Evolutionary conservation across 495 filamentous ascomycete genomes (phyloP).

Genomic region (Xylona heveae): DNA sequence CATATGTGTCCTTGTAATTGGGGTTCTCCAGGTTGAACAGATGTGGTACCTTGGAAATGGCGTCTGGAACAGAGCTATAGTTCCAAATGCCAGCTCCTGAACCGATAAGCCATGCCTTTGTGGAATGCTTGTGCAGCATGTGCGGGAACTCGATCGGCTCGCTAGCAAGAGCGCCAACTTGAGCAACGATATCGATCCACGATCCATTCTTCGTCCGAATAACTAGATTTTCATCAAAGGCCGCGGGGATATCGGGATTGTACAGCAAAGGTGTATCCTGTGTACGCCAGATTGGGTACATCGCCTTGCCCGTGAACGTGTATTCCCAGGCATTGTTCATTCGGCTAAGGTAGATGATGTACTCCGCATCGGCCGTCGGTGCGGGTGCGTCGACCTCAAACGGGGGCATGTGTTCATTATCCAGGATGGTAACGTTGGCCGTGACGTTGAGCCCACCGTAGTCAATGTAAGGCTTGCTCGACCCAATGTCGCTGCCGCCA

Average conservation of each 20-base stretch:
- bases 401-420: constrained; percentile 15
- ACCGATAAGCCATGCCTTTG: constrained; percentile 35
- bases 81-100: constrained; percentile 24
- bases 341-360: constrained; percentile 19
- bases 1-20: constrained; percentile 25
- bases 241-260: constrained; percentile 15
- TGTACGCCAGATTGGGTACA: constrained; percentile 14
- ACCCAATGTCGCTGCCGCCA: constrained; percentile 7
- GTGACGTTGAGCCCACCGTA: constrained; percentile 19
- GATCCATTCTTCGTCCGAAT: constrained; percentile 25
- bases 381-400: constrained; percentile 21
- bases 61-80: constrained; percentile 29
- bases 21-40: constrained; percentile 34
- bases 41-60: constrained; percentile 20
- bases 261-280: constrained; percentile 21
- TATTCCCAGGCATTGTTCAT: constrained; percentile 23
- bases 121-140: constrained; percentile 42
- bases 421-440: constrained; percentile 16
- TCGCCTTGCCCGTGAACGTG: constrained; percentile 20
- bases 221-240: constrained; percentile 17
- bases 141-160: constrained; percentile 23
- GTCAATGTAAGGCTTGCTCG: constrained; percentile 19
- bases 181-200: constrained; percentile 35
- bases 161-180: constrained; percentile 14
- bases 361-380: constrained; percentile 18